phyloP scores from a whole-genome alignment of 139 green algal genomes.

The Eudorina sp. region DNA sequence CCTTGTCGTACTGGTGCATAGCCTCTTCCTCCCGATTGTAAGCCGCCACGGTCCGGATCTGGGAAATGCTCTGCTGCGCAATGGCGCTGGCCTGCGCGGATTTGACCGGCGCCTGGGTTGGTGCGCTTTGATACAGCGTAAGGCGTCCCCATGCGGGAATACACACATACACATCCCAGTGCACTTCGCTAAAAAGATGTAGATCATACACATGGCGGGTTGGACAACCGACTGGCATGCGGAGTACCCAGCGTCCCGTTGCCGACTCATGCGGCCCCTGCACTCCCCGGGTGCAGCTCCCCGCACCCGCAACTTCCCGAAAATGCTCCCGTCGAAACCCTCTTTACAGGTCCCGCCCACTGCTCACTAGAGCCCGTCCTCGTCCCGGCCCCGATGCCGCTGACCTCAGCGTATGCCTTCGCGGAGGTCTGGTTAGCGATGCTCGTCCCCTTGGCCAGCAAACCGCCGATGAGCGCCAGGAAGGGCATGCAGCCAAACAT shows the following conservation, averaged over 20 bases:
- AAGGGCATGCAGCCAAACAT: slow-evolving; percentile 75
- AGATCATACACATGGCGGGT: too few species aligned
- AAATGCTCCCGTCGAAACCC: too few species aligned
- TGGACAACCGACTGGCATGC: too few species aligned
- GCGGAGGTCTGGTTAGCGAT: slow-evolving; percentile 13
- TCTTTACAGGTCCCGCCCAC: neutral
- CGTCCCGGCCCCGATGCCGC: neutral
- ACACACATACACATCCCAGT: too few species aligned
- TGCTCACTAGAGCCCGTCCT: neutral
- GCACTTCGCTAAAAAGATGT: too few species aligned
- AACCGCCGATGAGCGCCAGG: slow-evolving; percentile 51
- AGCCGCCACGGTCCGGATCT: slow-evolving; percentile 83
- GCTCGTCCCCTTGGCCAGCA: slow-evolving; percentile 48
- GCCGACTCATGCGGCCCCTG: neutral
- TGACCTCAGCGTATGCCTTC: slow-evolving; percentile 57
- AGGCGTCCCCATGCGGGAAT: too few species aligned
- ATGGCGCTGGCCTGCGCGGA: slow-evolving; percentile 74
- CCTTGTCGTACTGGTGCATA: slow-evolving; percentile 63
- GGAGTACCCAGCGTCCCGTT: neutral
- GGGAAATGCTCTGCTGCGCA: slow-evolving; percentile 72
- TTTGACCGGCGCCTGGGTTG: too few species aligned
- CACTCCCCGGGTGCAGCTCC: too few species aligned
- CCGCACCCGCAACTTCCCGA: too few species aligned
- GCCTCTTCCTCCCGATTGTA: slow-evolving; percentile 73
- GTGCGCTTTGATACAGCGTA: too few species aligned